A percentile compares a stretch with the other conserved stretches of the same genome.
These are phyloP conservation scores for Typha latifolia DNA, from an alignment of 176 grass and related monocot genomes.

Conservation along the genomic window DNA sequence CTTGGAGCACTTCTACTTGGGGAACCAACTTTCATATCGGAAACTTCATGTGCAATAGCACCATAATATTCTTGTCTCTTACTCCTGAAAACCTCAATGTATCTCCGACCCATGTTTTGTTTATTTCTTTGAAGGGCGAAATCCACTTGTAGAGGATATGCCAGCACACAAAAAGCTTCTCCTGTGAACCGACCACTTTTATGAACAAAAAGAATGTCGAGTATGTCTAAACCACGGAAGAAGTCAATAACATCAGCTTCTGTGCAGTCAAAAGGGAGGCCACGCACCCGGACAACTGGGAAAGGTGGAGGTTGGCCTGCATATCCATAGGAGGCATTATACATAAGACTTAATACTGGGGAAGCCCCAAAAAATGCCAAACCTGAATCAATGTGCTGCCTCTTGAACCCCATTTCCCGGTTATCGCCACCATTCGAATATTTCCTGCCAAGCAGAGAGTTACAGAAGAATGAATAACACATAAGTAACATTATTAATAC, in stretches of 20 bases:
- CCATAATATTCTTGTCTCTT: constrained; percentile 40
- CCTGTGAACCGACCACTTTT: constrained; percentile 36
- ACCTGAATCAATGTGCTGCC: constrained; percentile 4
- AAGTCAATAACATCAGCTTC: constrained; percentile 36
- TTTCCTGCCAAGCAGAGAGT: not conserved
- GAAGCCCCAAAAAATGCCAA: constrained; percentile 6
- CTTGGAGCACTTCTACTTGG: constrained; percentile 16
- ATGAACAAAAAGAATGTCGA: constrained; percentile 39
- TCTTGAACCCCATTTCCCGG: not conserved
- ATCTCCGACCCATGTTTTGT: constrained; percentile 36
- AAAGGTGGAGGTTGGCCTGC: constrained; percentile 21
- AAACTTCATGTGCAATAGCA: constrained; percentile 31
- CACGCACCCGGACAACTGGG: constrained; percentile 33
- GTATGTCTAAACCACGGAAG: constrained; percentile 30
- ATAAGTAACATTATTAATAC: not conserved
- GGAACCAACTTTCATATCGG: constrained; percentile 7
- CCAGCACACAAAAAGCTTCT: constrained; percentile 30
- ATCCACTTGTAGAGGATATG: constrained; percentile 33
- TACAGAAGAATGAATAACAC: not conserved
- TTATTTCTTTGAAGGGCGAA: constrained; percentile 28
- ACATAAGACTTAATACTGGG: not conserved
- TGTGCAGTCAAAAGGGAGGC: constrained; percentile 37
- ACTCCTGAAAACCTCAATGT: constrained; percentile 37
- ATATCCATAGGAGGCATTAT: constrained; percentile 18
- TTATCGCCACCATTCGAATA: not conserved